Evolutionary conservation across 108 stramenopile species (phyloP).

Genomic region (Hondaea fermentalgiana): DNA sequence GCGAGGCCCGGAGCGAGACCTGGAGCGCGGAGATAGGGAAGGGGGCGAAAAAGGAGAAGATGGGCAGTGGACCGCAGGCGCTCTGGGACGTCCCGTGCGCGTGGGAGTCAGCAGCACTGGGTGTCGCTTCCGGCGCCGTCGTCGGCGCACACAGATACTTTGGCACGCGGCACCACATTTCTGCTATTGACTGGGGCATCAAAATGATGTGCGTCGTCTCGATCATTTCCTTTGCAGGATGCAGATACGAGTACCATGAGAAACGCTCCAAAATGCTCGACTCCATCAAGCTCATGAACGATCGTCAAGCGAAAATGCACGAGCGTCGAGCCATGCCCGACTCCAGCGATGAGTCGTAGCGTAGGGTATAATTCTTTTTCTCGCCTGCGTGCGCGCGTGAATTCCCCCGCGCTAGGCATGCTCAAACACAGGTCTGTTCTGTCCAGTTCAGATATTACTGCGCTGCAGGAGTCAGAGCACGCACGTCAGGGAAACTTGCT

Average conservation of each 20-base stretch:
- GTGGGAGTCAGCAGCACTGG: not conserved
- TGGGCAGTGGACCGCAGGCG: not conserved
- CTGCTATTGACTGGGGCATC: not conserved
- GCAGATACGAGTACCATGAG: not conserved
- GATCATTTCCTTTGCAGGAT: not conserved
- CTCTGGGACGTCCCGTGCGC: not conserved
- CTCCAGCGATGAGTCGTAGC: not conserved
- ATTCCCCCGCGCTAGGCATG: not conserved
- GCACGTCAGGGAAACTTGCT: too few relatives aligned
- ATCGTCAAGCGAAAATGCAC: not conserved
- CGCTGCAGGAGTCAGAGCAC: too few relatives aligned
- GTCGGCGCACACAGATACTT: not conserved
- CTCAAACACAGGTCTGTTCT: too few relatives aligned
- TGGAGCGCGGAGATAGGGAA: too few relatives aligned
- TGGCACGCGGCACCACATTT: not conserved
- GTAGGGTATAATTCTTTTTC: not conserved
- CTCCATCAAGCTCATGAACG: not conserved
- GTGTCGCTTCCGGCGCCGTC: not conserved
- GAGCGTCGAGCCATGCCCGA: not conserved
- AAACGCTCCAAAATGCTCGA: not conserved
- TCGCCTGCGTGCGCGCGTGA: not conserved
- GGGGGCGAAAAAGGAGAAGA: too few relatives aligned
- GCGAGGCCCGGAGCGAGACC: too few relatives aligned
- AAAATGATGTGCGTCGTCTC: not conserved
- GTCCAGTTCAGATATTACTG: too few relatives aligned